phyloP scores from a whole-genome alignment of 83 land plant genomes.

The Picea engelmannii region DNA sequence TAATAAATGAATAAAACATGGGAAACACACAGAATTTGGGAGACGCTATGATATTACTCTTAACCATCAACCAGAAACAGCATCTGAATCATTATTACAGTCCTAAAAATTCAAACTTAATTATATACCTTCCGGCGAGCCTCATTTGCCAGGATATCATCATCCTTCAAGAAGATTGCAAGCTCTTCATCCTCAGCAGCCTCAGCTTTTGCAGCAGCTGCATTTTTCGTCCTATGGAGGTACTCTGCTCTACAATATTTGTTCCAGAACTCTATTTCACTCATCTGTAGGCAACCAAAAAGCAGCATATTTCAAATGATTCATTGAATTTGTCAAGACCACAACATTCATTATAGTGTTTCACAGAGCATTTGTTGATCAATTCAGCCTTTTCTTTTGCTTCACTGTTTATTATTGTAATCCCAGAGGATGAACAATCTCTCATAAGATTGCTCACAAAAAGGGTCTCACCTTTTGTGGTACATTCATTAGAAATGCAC shows the following conservation, averaged over 20 bases:
- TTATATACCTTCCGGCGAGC: constrained; percentile 58
- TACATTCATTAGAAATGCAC: constrained; percentile 81
- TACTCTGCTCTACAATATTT: constrained; percentile 95
- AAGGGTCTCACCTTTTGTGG: constrained; percentile 67
- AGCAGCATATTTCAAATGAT: constrained; percentile 7
- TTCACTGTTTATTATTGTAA: background rate
- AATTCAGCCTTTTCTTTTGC: background rate
- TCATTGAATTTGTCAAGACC: too few relatives aligned
- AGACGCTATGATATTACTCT: background rate
- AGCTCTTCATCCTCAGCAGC: constrained; percentile 98
- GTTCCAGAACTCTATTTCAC: constrained; percentile 90
- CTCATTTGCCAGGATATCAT: constrained; percentile 81
- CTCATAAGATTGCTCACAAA: background rate
- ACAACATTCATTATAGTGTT: too few relatives aligned
- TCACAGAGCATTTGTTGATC: too few relatives aligned
- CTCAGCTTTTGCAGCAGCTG: constrained; percentile 89
- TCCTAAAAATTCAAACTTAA: background rate
- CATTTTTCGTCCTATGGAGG: constrained; percentile 76
- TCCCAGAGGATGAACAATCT: background rate
- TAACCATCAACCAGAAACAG: background rate
- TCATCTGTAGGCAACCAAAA: constrained; percentile 49
- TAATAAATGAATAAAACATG: background rate
- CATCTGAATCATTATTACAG: background rate
- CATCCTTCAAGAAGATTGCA: constrained; percentile 84
- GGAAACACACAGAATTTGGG: background rate